phyloP scores from a whole-genome alignment of 1,284 basidiomycete genomes.

The Sanguinoderma infundibulare region DNA sequence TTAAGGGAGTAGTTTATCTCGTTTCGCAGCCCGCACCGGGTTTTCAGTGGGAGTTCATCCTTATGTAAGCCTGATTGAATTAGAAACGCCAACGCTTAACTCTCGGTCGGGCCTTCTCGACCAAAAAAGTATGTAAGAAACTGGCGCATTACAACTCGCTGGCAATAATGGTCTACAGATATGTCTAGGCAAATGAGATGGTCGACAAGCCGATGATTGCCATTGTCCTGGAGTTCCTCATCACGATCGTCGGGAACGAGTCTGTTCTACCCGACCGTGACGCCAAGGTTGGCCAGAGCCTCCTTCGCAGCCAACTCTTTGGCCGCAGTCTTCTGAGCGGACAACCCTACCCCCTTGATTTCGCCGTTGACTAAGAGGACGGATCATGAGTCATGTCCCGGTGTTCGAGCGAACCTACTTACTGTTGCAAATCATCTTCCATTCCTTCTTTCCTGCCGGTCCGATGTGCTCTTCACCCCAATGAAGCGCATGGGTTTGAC shows the following conservation, averaged over 20 bases:
- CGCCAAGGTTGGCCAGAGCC: conserved; percentile 37
- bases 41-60: not conserved
- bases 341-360: conserved; percentile 48
- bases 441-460: conserved; percentile 43
- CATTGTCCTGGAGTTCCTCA: conserved; percentile 1
- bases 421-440: conserved; percentile 64
- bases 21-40: not conserved
- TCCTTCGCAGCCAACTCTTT: conserved; percentile 58
- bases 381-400: conserved; percentile 2
- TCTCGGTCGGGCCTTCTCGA: not conserved
- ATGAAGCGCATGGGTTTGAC: conserved; percentile 36
- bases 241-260: not conserved
- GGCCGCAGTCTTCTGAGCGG: conserved; percentile 46
- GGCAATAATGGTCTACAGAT: not conserved
- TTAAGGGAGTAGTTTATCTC: conserved; percentile 20
- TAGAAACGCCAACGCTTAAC: conserved; percentile 1
- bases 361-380: conserved; percentile 48
- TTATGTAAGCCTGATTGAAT: conserved; percentile 13
- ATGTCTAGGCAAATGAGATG: not conserved
- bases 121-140: not conserved
- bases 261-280: conserved; percentile 4
- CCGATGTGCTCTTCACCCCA: conserved; percentile 47
- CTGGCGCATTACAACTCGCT: not conserved
- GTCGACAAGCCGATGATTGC: conserved; percentile 4
- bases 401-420: conserved; percentile 20